Percentiles rank a stretch among this genome's conserved stretches.
Evolutionary conservation across 352 stramenopile genomes (phyloP).

Genomic region (Phytophthora colocasiae): DNA sequence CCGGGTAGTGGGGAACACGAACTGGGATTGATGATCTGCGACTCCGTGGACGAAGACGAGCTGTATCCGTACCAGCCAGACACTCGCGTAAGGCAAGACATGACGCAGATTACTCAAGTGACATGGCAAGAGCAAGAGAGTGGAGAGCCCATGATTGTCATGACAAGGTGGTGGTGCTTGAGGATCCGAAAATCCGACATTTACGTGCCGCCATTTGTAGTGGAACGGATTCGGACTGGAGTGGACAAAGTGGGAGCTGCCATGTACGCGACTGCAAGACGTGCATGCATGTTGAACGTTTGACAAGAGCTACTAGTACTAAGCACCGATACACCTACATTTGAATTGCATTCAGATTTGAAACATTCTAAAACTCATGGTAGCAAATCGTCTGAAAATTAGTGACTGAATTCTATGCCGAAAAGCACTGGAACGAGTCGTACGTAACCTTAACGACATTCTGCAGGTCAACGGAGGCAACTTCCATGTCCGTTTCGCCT

Average conservation of each 20-base stretch:
- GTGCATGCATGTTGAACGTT: background rate
- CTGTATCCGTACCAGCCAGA: constrained; percentile 46
- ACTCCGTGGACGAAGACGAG: constrained; percentile 53
- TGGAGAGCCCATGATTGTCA: constrained; percentile 31
- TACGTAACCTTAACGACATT: no score
- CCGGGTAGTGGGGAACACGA: constrained; percentile 23
- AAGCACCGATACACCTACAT: no score
- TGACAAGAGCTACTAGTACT: background rate
- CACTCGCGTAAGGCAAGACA: constrained; percentile 44
- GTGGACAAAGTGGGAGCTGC: constrained; percentile 37
- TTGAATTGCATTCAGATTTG: no score
- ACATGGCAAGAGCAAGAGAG: constrained; percentile 19
- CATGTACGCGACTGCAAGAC: constrained; percentile 27
- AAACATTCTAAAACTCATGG: constrained; percentile 12
- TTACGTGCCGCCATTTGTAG: constrained; percentile 25
- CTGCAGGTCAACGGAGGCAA: no score
- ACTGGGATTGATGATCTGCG: constrained; percentile 38
- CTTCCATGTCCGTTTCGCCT: no score
- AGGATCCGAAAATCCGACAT: constrained; percentile 35
- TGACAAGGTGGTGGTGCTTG: constrained; percentile 43
- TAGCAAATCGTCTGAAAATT: no score
- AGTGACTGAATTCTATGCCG: constrained; percentile 10
- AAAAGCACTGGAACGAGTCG: background rate
- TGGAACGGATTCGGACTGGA: constrained; percentile 29
- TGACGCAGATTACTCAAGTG: constrained; percentile 38